A percentile compares a stretch with the other conserved stretches of the same genome.
phyloP scores from a whole-genome alignment of 371 early-diverging fungal genomes.

The Mucor saturninus region DNA sequence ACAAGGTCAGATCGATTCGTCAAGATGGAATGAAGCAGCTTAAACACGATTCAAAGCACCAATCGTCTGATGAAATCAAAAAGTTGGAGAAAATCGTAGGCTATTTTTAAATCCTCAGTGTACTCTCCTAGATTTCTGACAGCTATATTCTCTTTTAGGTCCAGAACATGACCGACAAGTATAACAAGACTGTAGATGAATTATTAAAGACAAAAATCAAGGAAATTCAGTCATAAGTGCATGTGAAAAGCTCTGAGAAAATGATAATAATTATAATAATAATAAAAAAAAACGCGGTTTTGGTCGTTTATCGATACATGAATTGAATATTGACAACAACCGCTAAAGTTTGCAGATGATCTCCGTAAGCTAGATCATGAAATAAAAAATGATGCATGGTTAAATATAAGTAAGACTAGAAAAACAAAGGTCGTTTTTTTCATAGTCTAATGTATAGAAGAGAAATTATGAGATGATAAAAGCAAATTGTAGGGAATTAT shows the following conservation, averaged over 20 bases:
- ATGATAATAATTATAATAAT: no score
- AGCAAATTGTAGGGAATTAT: no score
- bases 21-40: constrained; percentile 79
- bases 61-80: constrained; percentile 65
- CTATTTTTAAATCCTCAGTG: not conserved
- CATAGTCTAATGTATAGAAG: no score
- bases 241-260: not conserved
- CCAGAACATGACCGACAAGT: constrained; percentile 74
- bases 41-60: constrained; percentile 67
- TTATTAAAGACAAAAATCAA: constrained; percentile 72
- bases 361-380: no score
- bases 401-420: no score
- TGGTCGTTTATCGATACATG: no score
- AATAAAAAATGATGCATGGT: no score
- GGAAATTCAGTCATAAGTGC: constrained; percentile 65
- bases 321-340: no score
- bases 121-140: not conserved
- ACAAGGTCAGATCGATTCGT: constrained; percentile 68
- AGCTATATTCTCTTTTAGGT: constrained; percentile 46
- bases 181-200: constrained; percentile 71
- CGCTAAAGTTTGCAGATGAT: no score
- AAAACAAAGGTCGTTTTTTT: no score
- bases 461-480: no score
- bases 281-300: no score
- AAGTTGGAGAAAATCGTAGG: constrained; percentile 66